These are phyloP conservation scores for Vigna reflexopilosa DNA, from an alignment of 306 rosid genomes.

Conservation along the genomic window DNA sequence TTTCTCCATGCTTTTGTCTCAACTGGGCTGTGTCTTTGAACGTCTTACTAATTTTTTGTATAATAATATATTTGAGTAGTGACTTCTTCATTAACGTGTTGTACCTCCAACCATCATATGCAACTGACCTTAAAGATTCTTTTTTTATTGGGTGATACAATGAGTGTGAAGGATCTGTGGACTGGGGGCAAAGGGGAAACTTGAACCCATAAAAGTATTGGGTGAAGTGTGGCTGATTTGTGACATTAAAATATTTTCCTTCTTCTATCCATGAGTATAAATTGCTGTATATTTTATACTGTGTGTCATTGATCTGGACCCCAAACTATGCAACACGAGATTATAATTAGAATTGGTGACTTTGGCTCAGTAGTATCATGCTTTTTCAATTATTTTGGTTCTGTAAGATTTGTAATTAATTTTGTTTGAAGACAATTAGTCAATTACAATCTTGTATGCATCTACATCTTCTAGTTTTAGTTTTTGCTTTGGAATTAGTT, in stretches of 20 bases:
- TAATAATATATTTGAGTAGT: slow-evolving; percentile 13
- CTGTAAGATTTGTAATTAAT: neutral
- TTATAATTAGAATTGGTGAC: slow-evolving; percentile 16
- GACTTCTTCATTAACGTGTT: slow-evolving; percentile 25
- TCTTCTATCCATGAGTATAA: neutral
- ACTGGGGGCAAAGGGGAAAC: neutral
- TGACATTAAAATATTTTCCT: neutral
- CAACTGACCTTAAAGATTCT: too few relatives aligned
- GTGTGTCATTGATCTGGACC: neutral
- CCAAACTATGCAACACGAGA: neutral
- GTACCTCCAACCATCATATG: neutral
- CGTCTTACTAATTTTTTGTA: neutral
- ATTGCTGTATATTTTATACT: neutral
- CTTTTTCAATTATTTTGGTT: slow-evolving; percentile 2
- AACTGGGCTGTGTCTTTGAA: slow-evolving; percentile 6
- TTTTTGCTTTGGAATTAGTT: slow-evolving; percentile 8
- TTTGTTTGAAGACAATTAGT: neutral
- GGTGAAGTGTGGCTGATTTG: neutral
- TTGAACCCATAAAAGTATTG: neutral
- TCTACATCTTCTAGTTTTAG: slow-evolving; percentile 16
- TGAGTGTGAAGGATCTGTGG: neutral
- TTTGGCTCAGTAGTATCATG: neutral
- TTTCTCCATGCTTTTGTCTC: slow-evolving; percentile 12
- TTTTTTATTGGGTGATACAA: neutral
- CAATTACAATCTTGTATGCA: slow-evolving; percentile 20